Base-by-base conservation (phyloP, 2,329 filamentous ascomycete genomes). In the Chrysoporthe austroafricana region DNA sequence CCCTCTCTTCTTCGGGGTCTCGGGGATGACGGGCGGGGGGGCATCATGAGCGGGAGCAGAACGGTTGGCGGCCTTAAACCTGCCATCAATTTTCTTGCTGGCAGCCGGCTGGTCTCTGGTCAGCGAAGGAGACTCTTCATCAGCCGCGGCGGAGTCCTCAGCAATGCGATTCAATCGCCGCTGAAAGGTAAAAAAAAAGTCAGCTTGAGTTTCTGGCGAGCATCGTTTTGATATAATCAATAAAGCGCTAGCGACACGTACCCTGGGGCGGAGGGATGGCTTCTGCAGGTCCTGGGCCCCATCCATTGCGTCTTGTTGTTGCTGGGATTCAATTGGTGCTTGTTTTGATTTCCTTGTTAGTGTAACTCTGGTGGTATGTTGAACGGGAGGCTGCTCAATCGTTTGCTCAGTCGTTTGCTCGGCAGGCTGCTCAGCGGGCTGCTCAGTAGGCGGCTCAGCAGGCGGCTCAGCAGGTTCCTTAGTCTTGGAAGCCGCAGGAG, bases 1-100 rank as follows among this genome's bases (percentile, higher is more conserved):
- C 13, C 62, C 67, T 54, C 68, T 39, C 65, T 66, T 70, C 62
- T 63, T 68, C 16, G 68, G 65, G 26, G 58, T 56, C 11, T 70
- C 65, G 18, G 59, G 62, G 11, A 39, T 70, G 32, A 43, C 43
- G 26, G 62, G 62, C 9, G 61, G 32, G 32, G 48, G 39, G 4
- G 60, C 54, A 1, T 39, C 62, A 2, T 43, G 42, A 0, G 65
- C 26, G 16, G 59, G 14, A 34, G 44, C 44, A 2, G 43, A 21
- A 56, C 62, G 62, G 18, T 59, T 63, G 3, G 63, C 65, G 9
- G 59, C 32, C 62, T 69, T 67, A 50, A 44, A 18, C 56, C 63
- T 67, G 42, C 63, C 21, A 16, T 67, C 68, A 34, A 56, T 6
- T 42, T 61, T 70, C 18, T 48, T 66, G 56, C 52, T 67, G n/a